Percentiles rank a stretch among this genome's conserved stretches.
Conservation (phyloP, 73 alveolate species). For the Halteria grandinella region DNA sequence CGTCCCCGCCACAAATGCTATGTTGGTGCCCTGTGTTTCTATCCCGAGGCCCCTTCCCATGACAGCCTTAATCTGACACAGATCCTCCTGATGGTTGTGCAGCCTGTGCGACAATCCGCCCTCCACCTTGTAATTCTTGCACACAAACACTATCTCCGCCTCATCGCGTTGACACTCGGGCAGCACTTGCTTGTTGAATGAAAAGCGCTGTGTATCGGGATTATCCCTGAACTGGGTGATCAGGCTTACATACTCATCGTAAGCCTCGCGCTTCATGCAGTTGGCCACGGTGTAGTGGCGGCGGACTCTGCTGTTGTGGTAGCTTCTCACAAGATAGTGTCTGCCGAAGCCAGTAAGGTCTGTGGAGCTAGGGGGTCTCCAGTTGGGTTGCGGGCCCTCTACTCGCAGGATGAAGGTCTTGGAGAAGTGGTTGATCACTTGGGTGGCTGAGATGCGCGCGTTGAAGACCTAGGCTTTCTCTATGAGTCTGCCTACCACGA, state of each 20-base stretch:
- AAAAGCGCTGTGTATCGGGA: background rate
- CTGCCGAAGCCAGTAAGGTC: constrained; percentile 46
- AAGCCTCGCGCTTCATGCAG: constrained; percentile 4
- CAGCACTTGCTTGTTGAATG: background rate
- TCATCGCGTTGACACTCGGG: background rate
- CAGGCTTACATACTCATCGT: background rate
- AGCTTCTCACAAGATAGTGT: constrained; percentile 38
- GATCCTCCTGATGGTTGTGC: constrained; percentile 1
- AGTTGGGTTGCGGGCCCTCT: constrained; percentile 1
- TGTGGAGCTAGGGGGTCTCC: background rate
- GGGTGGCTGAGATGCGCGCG: no score
- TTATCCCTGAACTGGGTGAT: background rate
- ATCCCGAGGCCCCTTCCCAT: constrained; percentile 57
- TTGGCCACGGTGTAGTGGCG: constrained; percentile 50
- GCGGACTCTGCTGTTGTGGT: background rate
- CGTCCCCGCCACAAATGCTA: constrained; percentile 67
- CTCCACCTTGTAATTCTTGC: constrained; percentile 26
- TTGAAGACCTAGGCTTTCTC: background rate
- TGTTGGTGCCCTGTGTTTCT: constrained; percentile 28
- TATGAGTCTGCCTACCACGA: constrained; percentile 17
- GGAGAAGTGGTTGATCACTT: no score
- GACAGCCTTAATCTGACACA: constrained; percentile 30
- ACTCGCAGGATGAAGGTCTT: constrained; percentile 10
- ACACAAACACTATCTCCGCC: background rate
- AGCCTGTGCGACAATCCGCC: constrained; percentile 24